Percentiles rank a stretch among this genome's conserved stretches.
These are phyloP conservation scores for Fusarium poae DNA, from an alignment of 2,329 filamentous ascomycete species.

Conservation along the genomic window DNA sequence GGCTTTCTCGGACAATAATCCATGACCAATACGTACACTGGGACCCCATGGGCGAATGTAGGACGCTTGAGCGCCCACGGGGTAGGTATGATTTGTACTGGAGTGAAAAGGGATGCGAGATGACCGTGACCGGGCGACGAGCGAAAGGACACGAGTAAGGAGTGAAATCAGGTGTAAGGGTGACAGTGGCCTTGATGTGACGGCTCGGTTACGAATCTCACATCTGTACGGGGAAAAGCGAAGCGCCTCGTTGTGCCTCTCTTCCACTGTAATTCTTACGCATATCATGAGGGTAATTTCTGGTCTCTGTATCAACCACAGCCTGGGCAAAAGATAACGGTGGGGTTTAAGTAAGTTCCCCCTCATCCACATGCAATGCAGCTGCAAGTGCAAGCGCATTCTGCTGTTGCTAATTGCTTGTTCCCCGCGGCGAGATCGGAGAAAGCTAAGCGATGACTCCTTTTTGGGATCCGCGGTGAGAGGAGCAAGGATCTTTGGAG, in stretches of 20 bases:
- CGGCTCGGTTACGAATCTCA: constrained; percentile 32
- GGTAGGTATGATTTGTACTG: constrained; percentile 33
- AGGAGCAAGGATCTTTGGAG: constrained; percentile 13
- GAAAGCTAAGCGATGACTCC: constrained; percentile 44
- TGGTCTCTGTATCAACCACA: constrained; percentile 34
- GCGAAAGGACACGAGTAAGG: constrained; percentile 30
- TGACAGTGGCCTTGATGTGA: constrained; percentile 20
- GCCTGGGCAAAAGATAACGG: constrained; percentile 37
- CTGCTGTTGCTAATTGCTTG: constrained; percentile 32
- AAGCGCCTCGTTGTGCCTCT: constrained; percentile 18
- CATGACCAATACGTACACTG: constrained; percentile 30
- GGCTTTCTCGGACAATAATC: constrained; percentile 43
- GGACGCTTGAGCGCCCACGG: constrained; percentile 35
- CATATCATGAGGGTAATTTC: constrained; percentile 46
- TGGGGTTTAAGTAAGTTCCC: constrained; percentile 27
- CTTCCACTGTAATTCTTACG: constrained; percentile 37
- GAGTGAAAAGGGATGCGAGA: constrained; percentile 36
- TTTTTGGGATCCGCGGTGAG: constrained; percentile 32
- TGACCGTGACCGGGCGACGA: constrained; percentile 24
- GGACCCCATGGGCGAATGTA: constrained; percentile 39
- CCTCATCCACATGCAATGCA: constrained; percentile 24
- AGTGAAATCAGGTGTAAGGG: constrained; percentile 7
- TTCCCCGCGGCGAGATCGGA: constrained; percentile 50
- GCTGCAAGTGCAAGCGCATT: constrained; percentile 18
- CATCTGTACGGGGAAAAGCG: constrained; percentile 18